Evolutionary conservation across 148 eudicot genomes (phyloP).

Genomic region (Fagopyrum homotropicum): DNA sequence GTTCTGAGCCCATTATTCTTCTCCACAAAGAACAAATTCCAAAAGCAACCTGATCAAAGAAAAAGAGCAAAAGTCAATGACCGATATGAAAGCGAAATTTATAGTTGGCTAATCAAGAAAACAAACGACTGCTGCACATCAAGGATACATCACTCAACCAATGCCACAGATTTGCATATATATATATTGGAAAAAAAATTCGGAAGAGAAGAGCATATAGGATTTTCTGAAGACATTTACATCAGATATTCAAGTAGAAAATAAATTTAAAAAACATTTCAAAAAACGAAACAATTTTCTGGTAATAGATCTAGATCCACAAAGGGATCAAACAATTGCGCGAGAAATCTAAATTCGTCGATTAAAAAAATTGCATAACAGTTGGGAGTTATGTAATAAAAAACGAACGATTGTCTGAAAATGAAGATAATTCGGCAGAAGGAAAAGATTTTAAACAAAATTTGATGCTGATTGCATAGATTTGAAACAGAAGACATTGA

Average conservation of each 20-base stretch:
- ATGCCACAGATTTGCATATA: neutral
- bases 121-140: neutral
- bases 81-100: neutral
- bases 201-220: neutral
- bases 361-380: neutral
- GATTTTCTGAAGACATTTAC: neutral
- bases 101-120: neutral
- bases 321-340: neutral
- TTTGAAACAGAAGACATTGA: neutral
- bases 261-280: neutral
- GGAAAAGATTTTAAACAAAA: neutral
- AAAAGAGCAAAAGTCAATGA: conserved; percentile 2
- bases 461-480: neutral
- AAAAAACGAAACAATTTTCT: neutral
- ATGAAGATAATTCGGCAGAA: neutral
- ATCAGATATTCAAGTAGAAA: neutral
- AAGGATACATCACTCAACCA: neutral
- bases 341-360: neutral
- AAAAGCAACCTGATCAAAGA: conserved; percentile 3
- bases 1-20: conserved; percentile 9
- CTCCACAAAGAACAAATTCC: neutral
- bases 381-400: neutral
- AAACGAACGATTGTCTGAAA: neutral
- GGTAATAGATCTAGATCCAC: conserved; percentile 4
- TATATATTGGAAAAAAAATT: neutral